A percentile compares a stretch with the other conserved stretches of the same genome.
Evolutionary conservation across 164 flowering plant species (phyloP).

Genomic region (Chimonanthus salicifolius): DNA sequence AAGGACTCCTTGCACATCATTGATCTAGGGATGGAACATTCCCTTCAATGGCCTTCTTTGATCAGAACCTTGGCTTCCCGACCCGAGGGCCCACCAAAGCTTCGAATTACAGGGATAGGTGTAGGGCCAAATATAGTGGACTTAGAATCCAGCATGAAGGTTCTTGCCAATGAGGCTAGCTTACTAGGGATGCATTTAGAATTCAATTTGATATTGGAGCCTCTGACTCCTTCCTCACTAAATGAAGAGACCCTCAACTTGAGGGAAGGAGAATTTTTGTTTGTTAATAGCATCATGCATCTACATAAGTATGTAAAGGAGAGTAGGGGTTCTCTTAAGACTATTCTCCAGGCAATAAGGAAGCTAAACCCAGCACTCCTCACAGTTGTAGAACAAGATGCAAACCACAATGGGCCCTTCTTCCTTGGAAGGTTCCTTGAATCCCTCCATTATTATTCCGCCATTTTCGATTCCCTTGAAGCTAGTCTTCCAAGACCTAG

Average conservation of each 20-base stretch:
- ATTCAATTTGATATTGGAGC: conserved; percentile 27
- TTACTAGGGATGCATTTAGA: conserved; percentile 31
- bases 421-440: conserved; percentile 65
- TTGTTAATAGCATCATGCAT: conserved; percentile 48
- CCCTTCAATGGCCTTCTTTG: conserved; percentile 57
- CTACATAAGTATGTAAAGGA: conserved; percentile 54
- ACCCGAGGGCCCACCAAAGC: conserved; percentile 35
- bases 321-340: conserved; percentile 50
- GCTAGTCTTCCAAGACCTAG: conserved; percentile 42
- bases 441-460: conserved; percentile 60
- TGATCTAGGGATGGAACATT: conserved; percentile 51
- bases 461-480: conserved; percentile 57
- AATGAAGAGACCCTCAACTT: conserved; percentile 34
- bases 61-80: conserved; percentile 41
- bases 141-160: conserved; percentile 30
- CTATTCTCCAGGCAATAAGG: conserved; percentile 50
- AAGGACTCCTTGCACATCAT: conserved; percentile 43
- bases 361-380: conserved; percentile 39
- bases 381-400: conserved; percentile 58
- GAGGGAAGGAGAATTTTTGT: conserved; percentile 44
- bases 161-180: conserved; percentile 29
- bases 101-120: conserved; percentile 38
- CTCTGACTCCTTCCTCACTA: conserved; percentile 24
- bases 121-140: conserved; percentile 13
- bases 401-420: conserved; percentile 68